Evolutionary conservation across 768 basidiomycete genomes (phyloP).

Genomic region (Cyathus striatus): DNA sequence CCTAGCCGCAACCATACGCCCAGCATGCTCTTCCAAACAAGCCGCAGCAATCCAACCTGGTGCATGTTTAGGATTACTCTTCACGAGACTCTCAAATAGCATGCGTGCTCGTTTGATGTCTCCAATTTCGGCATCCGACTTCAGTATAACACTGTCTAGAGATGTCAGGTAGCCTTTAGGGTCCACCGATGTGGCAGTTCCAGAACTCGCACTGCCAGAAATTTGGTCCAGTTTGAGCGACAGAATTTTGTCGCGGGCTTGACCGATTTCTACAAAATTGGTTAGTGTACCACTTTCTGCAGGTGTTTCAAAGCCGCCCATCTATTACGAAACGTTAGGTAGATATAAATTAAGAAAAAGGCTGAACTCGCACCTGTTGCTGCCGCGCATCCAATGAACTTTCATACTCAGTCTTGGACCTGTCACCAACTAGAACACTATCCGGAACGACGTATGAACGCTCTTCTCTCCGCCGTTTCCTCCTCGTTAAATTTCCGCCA

Average conservation of each 20-base stretch:
- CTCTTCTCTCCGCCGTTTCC: constrained; percentile 83
- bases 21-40: constrained; percentile 92
- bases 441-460: constrained; percentile 89
- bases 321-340: constrained; percentile 21
- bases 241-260: constrained; percentile 92
- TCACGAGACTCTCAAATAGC: constrained; percentile 93
- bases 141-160: constrained; percentile 84
- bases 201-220: constrained; percentile 68
- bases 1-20: constrained; percentile 90
- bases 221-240: constrained; percentile 93
- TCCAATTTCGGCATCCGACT: constrained; percentile 94
- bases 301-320: constrained; percentile 76
- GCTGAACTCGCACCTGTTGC: constrained; percentile 54
- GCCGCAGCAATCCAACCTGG: constrained; percentile 99
- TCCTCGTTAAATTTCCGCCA: constrained; percentile 92
- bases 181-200: constrained; percentile 84
- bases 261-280: constrained; percentile 94
- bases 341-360: background rate
- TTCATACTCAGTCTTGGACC: constrained; percentile 70
- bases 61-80: constrained; percentile 95
- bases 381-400: constrained; percentile 70
- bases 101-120: constrained; percentile 97
- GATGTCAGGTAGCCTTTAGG: constrained; percentile 98
- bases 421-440: constrained; percentile 84
- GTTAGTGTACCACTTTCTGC: constrained; percentile 78